These are phyloP conservation scores for Linaria vulgaris DNA, from an alignment of 257 asterid species.

Conservation along the genomic window DNA sequence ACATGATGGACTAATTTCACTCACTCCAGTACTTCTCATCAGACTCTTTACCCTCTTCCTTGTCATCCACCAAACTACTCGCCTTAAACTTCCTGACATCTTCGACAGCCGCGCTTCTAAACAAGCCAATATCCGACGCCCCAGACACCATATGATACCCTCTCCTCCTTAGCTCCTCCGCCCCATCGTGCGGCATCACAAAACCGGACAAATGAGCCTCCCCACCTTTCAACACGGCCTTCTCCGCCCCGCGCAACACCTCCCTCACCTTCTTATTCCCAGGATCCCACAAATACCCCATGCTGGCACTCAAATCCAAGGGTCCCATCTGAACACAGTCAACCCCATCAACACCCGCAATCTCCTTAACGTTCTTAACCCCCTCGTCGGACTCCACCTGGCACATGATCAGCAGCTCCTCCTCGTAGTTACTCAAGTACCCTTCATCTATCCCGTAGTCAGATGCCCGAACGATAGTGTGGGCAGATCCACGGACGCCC, in stretches of 20 bases:
- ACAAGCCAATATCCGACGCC: constrained; percentile 16
- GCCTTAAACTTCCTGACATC: constrained; percentile 20
- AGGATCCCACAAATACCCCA: constrained; percentile 24
- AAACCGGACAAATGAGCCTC: constrained; percentile 14
- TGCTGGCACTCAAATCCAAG: constrained; percentile 20
- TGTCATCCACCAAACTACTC: not conserved
- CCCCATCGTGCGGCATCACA: constrained; percentile 19
- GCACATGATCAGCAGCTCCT: constrained; percentile 13
- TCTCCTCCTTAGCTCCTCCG: constrained; percentile 5
- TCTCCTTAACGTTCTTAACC: constrained; percentile 9
- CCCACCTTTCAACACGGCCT: constrained; percentile 16
- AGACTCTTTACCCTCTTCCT: not conserved
- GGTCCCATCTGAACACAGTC: constrained; percentile 24
- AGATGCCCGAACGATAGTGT: not conserved
- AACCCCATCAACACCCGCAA: constrained; percentile 13
- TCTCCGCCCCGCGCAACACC: constrained; percentile 8
- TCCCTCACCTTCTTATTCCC: constrained; percentile 19
- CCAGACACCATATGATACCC: constrained; percentile 21
- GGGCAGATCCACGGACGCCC: constrained; percentile 5
- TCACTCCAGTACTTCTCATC: constrained; percentile 20
- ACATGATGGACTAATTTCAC: not conserved
- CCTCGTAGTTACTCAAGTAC: constrained; percentile 10
- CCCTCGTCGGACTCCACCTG: constrained; percentile 20
- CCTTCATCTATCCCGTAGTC: constrained; percentile 3
- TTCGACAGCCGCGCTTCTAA: constrained; percentile 16